These are phyloP conservation scores for Rutidosis leptorrhynchoides DNA, from an alignment of 129 eudicot species.

Conservation along the genomic window DNA sequence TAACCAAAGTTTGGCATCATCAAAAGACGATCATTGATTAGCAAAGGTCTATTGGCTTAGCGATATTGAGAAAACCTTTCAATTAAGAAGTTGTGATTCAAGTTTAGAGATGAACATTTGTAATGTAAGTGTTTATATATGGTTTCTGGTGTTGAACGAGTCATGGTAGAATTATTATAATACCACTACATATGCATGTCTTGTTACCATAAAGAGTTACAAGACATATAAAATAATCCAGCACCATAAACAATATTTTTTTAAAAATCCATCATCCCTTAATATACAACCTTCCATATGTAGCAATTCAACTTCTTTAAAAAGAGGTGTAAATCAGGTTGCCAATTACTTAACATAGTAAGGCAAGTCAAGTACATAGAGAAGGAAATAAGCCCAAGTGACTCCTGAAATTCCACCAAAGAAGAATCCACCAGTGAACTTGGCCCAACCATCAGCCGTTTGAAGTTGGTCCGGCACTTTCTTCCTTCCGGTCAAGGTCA, in stretches of 20 bases:
- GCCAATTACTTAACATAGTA: slow-evolving; percentile 66
- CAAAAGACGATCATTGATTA: too few species aligned
- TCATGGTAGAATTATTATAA: too few species aligned
- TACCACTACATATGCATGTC: not conserved
- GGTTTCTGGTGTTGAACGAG: too few species aligned
- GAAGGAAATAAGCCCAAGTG: slow-evolving; percentile 86
- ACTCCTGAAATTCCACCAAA: slow-evolving; percentile 97
- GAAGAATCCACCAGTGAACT: slow-evolving; percentile 92
- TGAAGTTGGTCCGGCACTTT: slow-evolving; percentile 94
- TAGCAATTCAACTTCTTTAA: not conserved
- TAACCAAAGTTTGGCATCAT: too few species aligned
- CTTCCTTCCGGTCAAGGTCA: slow-evolving; percentile 93
- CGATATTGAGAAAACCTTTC: too few species aligned
- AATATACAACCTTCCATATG: slow-evolving; percentile 33
- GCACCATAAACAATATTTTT: slow-evolving; percentile 23
- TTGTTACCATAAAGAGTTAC: not conserved
- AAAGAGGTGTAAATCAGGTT: not conserved
- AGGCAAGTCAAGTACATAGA: slow-evolving; percentile 88
- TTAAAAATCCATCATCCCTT: slow-evolving; percentile 15
- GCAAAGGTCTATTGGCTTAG: too few species aligned
- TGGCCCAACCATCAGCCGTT: slow-evolving; percentile 97
- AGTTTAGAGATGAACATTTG: too few species aligned
- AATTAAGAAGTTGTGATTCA: too few species aligned
- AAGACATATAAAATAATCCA: slow-evolving; percentile 11
- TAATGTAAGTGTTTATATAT: too few species aligned